Conservation (phyloP, 805 yeast genomes). For the Candida ortonii region DNA sequence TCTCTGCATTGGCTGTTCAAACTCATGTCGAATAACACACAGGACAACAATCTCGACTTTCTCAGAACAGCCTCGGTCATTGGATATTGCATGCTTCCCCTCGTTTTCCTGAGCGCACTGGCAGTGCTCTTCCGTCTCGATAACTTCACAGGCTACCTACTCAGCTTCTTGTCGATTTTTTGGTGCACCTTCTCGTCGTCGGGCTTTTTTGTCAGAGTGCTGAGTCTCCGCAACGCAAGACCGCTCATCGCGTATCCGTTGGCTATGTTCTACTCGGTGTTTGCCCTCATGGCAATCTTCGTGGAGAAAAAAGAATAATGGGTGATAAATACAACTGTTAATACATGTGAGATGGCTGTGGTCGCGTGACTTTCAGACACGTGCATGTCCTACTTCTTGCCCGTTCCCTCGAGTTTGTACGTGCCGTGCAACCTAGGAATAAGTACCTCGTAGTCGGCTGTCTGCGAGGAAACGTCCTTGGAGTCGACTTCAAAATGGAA, state of each 20-base stretch:
- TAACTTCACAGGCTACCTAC: slow-evolving; percentile 66
- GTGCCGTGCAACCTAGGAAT: slow-evolving; percentile 49
- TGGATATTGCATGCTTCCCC: slow-evolving; percentile 90
- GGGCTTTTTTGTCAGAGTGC: slow-evolving; percentile 84
- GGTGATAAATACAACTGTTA: too few relatives aligned
- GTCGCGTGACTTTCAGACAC: not conserved
- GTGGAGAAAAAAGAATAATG: slow-evolving; percentile 30
- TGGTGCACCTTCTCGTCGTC: slow-evolving; percentile 96
- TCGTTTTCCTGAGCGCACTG: slow-evolving; percentile 72
- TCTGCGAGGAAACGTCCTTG: slow-evolving; percentile 43
- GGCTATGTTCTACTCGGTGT: slow-evolving; percentile 85
- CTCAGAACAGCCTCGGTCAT: slow-evolving; percentile 82
- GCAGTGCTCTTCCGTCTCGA: slow-evolving; percentile 69
- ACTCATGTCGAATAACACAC: slow-evolving; percentile 69
- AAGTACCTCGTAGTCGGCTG: slow-evolving; percentile 64
- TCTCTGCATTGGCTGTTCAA: slow-evolving; percentile 82
- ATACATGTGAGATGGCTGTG: too few relatives aligned
- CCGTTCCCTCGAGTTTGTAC: slow-evolving; percentile 9
- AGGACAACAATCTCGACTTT: slow-evolving; percentile 42
- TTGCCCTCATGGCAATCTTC: slow-evolving; percentile 94
- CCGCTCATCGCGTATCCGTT: slow-evolving; percentile 91
- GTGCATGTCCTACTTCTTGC: slow-evolving; percentile 3
- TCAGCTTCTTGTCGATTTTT: slow-evolving; percentile 63
- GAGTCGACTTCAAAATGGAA: slow-evolving; percentile 71
- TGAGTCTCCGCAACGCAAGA: slow-evolving; percentile 81